phyloP scores from a whole-genome alignment of 192 early-diverging fungal species.

The Linnemannia exigua region DNA sequence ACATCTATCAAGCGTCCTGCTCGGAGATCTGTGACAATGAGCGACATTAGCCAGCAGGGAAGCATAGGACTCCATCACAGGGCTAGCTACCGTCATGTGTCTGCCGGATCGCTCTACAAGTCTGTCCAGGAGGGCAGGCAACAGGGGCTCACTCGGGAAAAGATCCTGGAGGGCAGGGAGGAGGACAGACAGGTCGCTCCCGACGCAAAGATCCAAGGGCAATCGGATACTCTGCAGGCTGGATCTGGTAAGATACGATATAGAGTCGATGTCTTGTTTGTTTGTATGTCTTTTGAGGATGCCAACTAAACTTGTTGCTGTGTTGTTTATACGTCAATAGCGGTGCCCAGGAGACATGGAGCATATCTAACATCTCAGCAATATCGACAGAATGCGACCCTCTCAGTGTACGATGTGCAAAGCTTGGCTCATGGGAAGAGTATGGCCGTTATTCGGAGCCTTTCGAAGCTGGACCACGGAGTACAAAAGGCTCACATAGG shows the following conservation, averaged over 20 bases:
- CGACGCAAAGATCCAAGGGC: background rate
- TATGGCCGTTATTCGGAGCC: constrained; percentile 12
- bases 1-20: constrained; percentile 26
- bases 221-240: background rate
- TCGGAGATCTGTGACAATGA: constrained; percentile 23
- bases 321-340: no score
- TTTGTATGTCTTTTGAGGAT: background rate
- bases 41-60: constrained; percentile 22
- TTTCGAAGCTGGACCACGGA: constrained; percentile 13
- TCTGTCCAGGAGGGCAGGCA: constrained; percentile 33
- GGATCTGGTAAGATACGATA: constrained; percentile 9
- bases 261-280: background rate
- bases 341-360: background rate
- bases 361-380: background rate
- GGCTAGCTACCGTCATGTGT: constrained; percentile 41
- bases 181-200: background rate
- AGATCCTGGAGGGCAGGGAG: background rate
- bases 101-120: constrained; percentile 31
- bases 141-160: constrained; percentile 5
- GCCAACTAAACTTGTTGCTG: background rate
- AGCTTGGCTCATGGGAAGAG: constrained; percentile 23
- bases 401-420: constrained; percentile 23
- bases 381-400: constrained; percentile 21
- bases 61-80: constrained; percentile 27
- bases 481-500: background rate